Conservation (phyloP, 2,329 filamentous ascomycete species). For the Penicillium freii region DNA sequence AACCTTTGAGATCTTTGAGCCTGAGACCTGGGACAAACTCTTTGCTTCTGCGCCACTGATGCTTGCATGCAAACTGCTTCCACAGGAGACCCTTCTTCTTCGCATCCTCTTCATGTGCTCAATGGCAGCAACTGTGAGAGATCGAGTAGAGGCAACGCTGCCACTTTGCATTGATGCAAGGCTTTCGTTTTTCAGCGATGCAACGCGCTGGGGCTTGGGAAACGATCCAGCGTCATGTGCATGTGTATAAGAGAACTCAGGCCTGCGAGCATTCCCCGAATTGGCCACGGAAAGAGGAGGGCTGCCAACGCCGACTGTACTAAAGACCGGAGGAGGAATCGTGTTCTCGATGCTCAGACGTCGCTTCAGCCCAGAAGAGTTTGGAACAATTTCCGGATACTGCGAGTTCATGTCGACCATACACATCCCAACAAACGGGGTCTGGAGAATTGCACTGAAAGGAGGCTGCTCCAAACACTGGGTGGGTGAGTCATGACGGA, state of each 20-base stretch:
- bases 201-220: constrained; percentile 2
- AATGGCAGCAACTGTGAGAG: constrained; percentile 15
- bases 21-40: not conserved
- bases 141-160: constrained; percentile 10
- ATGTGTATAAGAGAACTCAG: not conserved
- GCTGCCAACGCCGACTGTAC: not conserved
- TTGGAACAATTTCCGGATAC: not conserved
- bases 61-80: not conserved
- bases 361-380: not conserved
- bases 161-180: constrained; percentile 8
- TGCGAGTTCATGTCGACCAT: constrained; percentile 11
- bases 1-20: not conserved
- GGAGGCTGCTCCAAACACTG: constrained; percentile 16
- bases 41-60: not conserved
- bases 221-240: not conserved
- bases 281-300: not conserved
- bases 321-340: not conserved
- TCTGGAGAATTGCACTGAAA: constrained; percentile 17
- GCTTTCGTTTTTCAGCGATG: constrained; percentile 2
- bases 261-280: not conserved
- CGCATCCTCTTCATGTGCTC: constrained; percentile 12
- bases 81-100: not conserved
- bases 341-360: constrained; percentile 2
- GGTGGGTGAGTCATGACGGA: not conserved
- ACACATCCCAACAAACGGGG: constrained; percentile 25